phyloP scores from a whole-genome alignment of 192 early-diverging fungal genomes.

The Rhizoclosmatium globosum region DNA sequence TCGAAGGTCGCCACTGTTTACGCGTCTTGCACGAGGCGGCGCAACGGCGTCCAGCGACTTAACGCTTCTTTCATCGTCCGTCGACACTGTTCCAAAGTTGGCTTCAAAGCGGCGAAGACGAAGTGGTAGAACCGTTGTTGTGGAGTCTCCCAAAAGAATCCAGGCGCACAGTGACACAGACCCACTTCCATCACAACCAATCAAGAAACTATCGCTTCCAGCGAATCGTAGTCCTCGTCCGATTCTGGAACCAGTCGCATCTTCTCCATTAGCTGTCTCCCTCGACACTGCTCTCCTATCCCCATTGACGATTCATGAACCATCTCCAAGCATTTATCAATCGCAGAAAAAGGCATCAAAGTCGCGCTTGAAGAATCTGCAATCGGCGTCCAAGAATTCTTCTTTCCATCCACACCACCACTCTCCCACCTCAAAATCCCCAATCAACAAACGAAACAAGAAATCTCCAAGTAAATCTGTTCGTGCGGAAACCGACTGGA shows the following conservation, averaged over 20 bases:
- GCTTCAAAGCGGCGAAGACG: neutral
- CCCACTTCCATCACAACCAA: neutral
- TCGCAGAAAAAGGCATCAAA: neutral
- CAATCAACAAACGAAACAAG: neutral
- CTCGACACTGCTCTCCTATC: no score
- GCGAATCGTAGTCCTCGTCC: no score
- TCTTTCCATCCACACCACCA: neutral
- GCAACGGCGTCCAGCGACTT: neutral
- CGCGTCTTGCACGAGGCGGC: neutral
- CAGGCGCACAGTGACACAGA: neutral
- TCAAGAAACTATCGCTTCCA: neutral
- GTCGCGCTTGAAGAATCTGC: neutral
- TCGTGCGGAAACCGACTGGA: neutral
- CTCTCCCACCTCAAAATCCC: neutral
- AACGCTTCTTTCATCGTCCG: no score
- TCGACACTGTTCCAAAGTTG: no score
- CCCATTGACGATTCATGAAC: neutral
- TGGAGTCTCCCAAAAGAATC: neutral
- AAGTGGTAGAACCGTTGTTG: neutral
- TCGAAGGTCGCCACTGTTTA: neutral
- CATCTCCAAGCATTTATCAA: neutral
- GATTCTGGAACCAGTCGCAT: no score
- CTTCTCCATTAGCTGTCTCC: no score
- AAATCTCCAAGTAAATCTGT: neutral
- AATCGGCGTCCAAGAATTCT: neutral